Base-by-base conservation (phyloP, 768 basidiomycete genomes). In the Austroboletus eburneus region DNA sequence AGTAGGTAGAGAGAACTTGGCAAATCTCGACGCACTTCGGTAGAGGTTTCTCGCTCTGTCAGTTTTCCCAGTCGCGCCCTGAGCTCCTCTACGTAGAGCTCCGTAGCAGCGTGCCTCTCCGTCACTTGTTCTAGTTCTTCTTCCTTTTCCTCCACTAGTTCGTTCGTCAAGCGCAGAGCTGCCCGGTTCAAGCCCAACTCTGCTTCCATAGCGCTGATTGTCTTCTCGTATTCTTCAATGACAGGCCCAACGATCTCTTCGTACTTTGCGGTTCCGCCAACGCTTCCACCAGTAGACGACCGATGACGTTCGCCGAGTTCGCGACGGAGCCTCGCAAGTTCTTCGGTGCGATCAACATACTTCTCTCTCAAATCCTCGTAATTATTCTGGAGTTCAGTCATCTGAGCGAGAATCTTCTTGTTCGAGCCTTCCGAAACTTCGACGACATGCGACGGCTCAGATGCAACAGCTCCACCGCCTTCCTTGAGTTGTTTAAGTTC, bases 181-280 rank as follows among this genome's bases (percentile, higher is more conserved):
- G 89, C 91, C 41, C 87, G 77, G 56, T 92, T 92, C 45, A 94
- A 73, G 54, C 79, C 88, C 43, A 96, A 74, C 67, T 95, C 92
- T 0, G 88, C 89, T 66, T 99, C 96, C 77, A 99, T 87, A 3
- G 91, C 86, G 34, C 83, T 79, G 54, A 98, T 95, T 1, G 92
- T 91, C 74, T 95, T 92, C 74, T 99, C 95, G 67, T 99, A 99
- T 69, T 97, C 93, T 68, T 96, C 90, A 42, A 99, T 96, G 56
- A 99, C 93, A 2, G 95, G 95, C 14, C 92, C 94, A 18, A 98
- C 94, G 52, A 88, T 92, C 67, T 91, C 91, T 59, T 91, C 91
- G 58, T 91, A 91, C 58, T 83, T 85, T 49, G 75, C 83, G 3
- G 83, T 87, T 16, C 81, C 87, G 3, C 79, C 77, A 18, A 84